Percentiles rank a stretch among this genome's conserved stretches.
phyloP scores from a whole-genome alignment of 345 rosid species.

The Eucalyptus viminalis region DNA sequence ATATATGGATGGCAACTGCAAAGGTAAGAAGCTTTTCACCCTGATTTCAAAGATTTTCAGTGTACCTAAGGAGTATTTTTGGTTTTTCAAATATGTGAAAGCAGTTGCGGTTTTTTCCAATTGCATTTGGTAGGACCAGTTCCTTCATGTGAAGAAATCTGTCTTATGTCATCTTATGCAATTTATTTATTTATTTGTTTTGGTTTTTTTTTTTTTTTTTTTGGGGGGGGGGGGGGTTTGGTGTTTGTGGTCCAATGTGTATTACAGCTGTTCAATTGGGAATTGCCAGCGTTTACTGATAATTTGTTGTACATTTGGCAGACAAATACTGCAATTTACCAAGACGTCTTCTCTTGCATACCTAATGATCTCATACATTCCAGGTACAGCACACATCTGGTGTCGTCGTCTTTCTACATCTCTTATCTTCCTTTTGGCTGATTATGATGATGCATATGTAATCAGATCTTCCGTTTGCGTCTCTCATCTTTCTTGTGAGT shows the following conservation, averaged over 20 bases:
- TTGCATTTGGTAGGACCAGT: background rate
- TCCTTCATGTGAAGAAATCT: background rate
- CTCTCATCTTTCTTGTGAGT: background rate
- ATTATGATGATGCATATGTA: background rate
- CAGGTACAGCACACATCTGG: constrained; percentile 26
- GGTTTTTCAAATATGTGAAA: background rate
- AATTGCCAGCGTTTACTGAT: background rate
- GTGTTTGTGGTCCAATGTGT: background rate
- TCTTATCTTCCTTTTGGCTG: background rate
- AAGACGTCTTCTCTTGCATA: constrained; percentile 83
- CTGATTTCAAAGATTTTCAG: background rate
- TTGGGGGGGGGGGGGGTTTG: background rate
- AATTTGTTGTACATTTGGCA: constrained; percentile 17
- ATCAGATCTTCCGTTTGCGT: background rate
- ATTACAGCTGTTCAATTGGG: background rate
- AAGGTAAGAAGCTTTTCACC: constrained; percentile 27
- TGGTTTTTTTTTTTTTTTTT: no score
- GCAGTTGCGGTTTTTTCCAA: background rate
- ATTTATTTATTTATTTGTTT: background rate
- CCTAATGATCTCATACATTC: constrained; percentile 89
- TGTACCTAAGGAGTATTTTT: background rate
- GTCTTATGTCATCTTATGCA: background rate
- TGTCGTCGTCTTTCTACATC: background rate
- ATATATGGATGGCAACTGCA: constrained; percentile 78
- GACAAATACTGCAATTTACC: constrained; percentile 79